Percentiles rank a stretch among this genome's conserved stretches.
Conservation (phyloP, 805 yeast species). For the Metschnikowia vanudenii region DNA sequence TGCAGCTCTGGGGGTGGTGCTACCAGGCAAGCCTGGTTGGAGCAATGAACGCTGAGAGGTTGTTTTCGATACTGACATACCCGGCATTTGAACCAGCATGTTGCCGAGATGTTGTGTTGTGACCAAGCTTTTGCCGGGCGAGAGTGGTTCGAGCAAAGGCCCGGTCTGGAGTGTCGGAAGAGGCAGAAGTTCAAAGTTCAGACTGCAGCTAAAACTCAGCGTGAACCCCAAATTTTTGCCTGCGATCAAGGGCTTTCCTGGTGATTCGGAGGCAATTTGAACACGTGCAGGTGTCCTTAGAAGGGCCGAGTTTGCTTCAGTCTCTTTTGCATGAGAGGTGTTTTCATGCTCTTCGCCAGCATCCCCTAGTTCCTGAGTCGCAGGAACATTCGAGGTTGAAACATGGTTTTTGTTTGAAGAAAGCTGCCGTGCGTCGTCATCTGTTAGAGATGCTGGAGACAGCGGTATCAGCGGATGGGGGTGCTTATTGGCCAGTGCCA, state of each 20-base stretch:
- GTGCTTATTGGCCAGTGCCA: conserved; percentile 17
- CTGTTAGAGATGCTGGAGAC: conserved; percentile 16
- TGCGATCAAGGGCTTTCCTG: conserved; percentile 41
- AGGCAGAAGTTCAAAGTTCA: conserved; percentile 64
- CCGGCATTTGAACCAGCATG: conserved; percentile 15
- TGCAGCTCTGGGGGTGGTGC: conserved; percentile 15
- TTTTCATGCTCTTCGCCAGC: neutral
- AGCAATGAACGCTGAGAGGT: conserved; percentile 4
- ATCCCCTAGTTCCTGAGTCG: neutral
- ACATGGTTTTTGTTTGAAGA: neutral
- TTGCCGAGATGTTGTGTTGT: conserved; percentile 6
- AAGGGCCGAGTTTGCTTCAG: neutral
- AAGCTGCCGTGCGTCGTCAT: conserved; percentile 10
- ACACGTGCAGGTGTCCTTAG: conserved; percentile 16
- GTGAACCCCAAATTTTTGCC: conserved; percentile 50
- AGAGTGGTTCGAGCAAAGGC: conserved; percentile 62
- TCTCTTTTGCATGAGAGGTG: neutral
- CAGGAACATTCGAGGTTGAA: neutral
- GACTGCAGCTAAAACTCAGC: conserved; percentile 64
- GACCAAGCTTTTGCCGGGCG: conserved; percentile 44
- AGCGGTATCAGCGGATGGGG: conserved; percentile 14
- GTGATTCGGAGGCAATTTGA: conserved; percentile 30
- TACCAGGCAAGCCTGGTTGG: conserved; percentile 11
- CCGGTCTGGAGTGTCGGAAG: conserved; percentile 58
- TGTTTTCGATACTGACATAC: conserved; percentile 11